Evolutionary conservation across 2,329 filamentous ascomycete genomes (phyloP).

Genomic region (Aspergillus vadensis): DNA sequence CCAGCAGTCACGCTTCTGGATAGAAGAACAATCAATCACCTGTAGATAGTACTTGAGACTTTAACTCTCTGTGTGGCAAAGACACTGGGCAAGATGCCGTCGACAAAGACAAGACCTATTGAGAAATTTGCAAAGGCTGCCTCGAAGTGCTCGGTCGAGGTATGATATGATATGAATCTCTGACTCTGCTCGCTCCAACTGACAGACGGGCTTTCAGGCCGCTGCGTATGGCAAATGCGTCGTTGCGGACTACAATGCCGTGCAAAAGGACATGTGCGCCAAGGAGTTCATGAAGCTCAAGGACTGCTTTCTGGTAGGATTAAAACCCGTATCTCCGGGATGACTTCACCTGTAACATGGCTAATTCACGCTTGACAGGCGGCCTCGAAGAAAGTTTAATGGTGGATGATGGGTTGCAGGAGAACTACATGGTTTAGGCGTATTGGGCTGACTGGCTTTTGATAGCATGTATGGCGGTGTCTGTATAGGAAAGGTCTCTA

Average conservation of each 20-base stretch:
- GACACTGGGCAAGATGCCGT: constrained; percentile 40
- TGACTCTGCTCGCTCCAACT: constrained; percentile 8
- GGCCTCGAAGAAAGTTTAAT: constrained; percentile 54
- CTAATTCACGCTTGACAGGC: constrained; percentile 42
- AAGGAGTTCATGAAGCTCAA: constrained; percentile 84
- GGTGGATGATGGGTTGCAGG: constrained; percentile 6
- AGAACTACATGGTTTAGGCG: constrained; percentile 5
- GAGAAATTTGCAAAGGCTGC: constrained; percentile 68
- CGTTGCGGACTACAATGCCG: constrained; percentile 82
- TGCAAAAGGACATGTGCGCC: constrained; percentile 87
- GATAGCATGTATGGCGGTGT: constrained; percentile 4
- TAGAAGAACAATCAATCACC: too few species aligned
- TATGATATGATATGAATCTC: constrained; percentile 35
- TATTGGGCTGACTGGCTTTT: constrained; percentile 3
- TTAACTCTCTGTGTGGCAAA: background rate
- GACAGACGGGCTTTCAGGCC: constrained; percentile 57
- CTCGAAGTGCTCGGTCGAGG: constrained; percentile 67
- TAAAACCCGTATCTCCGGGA: constrained; percentile 24
- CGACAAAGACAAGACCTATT: constrained; percentile 60
- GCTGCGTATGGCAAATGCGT: constrained; percentile 89
- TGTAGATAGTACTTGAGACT: too few species aligned
- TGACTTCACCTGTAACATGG: background rate
- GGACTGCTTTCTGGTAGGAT: constrained; percentile 76
- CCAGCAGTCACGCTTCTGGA: too few species aligned
- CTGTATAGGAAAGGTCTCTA: background rate